phyloP scores from a whole-genome alignment of 441 rosid species.

The Populus hybrid region DNA sequence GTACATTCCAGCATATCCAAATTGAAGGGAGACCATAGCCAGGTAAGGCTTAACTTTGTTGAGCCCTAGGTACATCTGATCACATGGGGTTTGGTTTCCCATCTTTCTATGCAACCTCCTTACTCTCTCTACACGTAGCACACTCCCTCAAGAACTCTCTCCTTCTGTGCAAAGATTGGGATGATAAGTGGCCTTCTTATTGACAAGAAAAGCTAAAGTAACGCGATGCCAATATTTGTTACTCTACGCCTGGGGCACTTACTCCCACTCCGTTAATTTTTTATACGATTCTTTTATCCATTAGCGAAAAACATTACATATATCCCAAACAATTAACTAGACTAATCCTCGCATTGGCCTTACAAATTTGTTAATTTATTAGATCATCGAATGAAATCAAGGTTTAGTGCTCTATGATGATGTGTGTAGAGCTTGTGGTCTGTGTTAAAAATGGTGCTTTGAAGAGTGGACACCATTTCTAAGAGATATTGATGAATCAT shows the following conservation, averaged over 20 bases:
- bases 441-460: conserved; percentile 18
- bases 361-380: background rate
- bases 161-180: background rate
- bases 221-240: background rate
- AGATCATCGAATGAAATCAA: conserved; percentile 34
- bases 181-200: conserved; percentile 42
- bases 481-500: conserved; percentile 8
- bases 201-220: conserved; percentile 23
- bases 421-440: conserved; percentile 2
- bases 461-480: conserved; percentile 32
- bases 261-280: conserved; percentile 15
- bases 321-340: background rate
- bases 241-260: background rate
- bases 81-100: conserved; percentile 28
- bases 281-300: conserved; percentile 29
- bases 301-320: background rate
- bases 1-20: conserved; percentile 90
- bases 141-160: background rate
- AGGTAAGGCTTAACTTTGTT: conserved; percentile 57
- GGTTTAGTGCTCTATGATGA: conserved; percentile 37
- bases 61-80: conserved; percentile 20
- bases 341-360: background rate
- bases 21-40: conserved; percentile 68
- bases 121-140: background rate
- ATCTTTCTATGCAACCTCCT: conserved; percentile 20